Conservation (phyloP, 164 flowering plant genomes). For the Taxillus chinensis region DNA sequence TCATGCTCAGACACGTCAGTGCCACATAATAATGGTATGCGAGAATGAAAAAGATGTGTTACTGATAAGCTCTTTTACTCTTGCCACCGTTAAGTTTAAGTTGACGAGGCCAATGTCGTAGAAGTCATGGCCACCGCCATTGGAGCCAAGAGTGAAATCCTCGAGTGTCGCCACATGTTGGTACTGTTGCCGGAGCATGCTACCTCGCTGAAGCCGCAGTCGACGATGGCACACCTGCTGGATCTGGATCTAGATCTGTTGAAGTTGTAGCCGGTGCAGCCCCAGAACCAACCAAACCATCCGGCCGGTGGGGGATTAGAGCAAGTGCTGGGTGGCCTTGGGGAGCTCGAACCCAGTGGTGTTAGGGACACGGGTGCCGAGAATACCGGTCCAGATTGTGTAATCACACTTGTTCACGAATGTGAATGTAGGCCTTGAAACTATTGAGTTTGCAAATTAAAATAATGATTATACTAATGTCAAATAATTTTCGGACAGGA, state of each 20-base stretch:
- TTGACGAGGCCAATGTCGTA: constrained; percentile 86
- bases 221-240: constrained; percentile 36
- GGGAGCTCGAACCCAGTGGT: constrained; percentile 59
- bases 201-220: constrained; percentile 43
- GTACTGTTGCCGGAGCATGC: constrained; percentile 44
- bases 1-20: too few species aligned
- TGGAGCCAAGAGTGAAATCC: constrained; percentile 48
- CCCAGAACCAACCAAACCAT: constrained; percentile 62
- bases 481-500: too few species aligned
- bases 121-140: constrained; percentile 52
- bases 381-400: constrained; percentile 73
- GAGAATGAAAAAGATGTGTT: too few species aligned
- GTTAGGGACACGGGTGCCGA: constrained; percentile 35
- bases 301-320: constrained; percentile 36
- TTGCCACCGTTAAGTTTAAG: too few species aligned
- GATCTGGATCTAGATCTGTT: constrained; percentile 23
- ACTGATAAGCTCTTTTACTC: too few species aligned
- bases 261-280: constrained; percentile 33
- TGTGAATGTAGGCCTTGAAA: constrained; percentile 36
- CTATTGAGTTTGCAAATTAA: too few species aligned
- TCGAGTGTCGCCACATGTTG: constrained; percentile 40
- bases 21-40: too few species aligned
- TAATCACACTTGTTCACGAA: constrained; percentile 52
- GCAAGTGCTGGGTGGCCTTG: constrained; percentile 20
- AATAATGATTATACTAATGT: too few species aligned